Evolutionary conservation across 1,284 basidiomycete species (phyloP), one percentile per base, ranked within the genome.

Genomic region (Mycena sp.): DNA sequence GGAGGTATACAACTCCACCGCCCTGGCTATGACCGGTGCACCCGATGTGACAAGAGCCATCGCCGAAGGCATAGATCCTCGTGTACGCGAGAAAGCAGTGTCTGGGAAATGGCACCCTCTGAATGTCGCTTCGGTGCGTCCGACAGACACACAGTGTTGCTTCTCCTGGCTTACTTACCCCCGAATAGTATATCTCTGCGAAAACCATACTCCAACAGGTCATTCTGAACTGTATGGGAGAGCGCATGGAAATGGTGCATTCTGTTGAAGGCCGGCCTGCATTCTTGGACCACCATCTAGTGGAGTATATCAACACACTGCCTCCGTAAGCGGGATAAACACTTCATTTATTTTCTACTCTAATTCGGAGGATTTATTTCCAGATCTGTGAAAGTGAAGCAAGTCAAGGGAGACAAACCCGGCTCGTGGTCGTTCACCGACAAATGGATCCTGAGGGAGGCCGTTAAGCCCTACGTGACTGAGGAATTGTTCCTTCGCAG

Each of bases 241-340:
- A 68, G 26, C 60, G 67, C 32, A 55, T 49, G 1, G 67, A 68
- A 17, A 68, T 68, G 67, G 61, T 61, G 14, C 50, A 61, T 17
- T 61, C 65, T 30, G 41, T 68, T 19, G 67, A 68, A 41, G 50
- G 61, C n/a, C 64, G 67, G 9, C 67, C 67, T 2, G 45, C 65
- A 12, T 68, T 68, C 32, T 45, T 68, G 11, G 67, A 68, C 37
- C 65, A 68, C n/a, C 41, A 45, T 32, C 11, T 60, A 21, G 32
- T 60, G 2, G 23, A 60, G 2, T 60, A 59, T 26, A 49, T 58
- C 30, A 68, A 68, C 30, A 57, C 61, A 4, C 45, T 68, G 6
- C 61, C 67, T 0, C 58, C 67, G 67, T 68, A 35, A 35, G 32
- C 32, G 32, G 7, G n/a, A n/a, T 35, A 9, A 7, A 14, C 32